Evolutionary conservation across 345 rosid species (phyloP).

Genomic region (Limnanthes douglasii): DNA sequence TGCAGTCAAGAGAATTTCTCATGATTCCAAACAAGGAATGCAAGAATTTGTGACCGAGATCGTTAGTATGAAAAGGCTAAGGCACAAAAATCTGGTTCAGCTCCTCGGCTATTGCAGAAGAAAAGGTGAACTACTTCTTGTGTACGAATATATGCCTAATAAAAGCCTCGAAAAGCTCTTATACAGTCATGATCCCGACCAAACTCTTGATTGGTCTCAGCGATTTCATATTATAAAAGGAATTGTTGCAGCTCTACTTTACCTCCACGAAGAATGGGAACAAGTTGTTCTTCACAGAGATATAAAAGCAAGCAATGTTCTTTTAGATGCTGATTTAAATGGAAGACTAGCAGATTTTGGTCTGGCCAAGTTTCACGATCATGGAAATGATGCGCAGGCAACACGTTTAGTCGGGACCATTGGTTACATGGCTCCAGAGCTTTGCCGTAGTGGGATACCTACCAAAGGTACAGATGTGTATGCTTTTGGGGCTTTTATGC

Average conservation of each 20-base stretch:
- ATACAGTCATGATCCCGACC: constrained; percentile 17
- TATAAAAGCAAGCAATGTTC: constrained; percentile 45
- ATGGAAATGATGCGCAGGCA: constrained; percentile 39
- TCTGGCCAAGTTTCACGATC: constrained; percentile 44
- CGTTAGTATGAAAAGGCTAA: constrained; percentile 33
- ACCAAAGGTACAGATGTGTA: constrained; percentile 34
- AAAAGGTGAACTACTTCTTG: constrained; percentile 41
- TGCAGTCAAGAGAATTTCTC: constrained; percentile 53
- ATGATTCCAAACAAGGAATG: constrained; percentile 49
- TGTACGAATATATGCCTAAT: constrained; percentile 52
- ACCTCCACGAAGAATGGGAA: constrained; percentile 57
- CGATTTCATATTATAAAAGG: constrained; percentile 37
- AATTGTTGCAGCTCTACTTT: constrained; percentile 37
- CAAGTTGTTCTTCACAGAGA: constrained; percentile 56
- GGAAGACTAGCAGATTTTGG: constrained; percentile 57
- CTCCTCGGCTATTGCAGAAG: constrained; percentile 48
- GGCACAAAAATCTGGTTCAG: constrained; percentile 42
- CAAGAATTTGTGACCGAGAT: constrained; percentile 48
- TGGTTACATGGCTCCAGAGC: constrained; percentile 60
- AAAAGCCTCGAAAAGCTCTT: constrained; percentile 44
- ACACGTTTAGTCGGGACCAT: constrained; percentile 42
- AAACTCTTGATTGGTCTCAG: constrained; percentile 33
- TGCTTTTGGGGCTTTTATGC: constrained; percentile 44
- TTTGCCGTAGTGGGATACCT: constrained; percentile 33
- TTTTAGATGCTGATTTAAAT: constrained; percentile 36